These are phyloP conservation scores for Wickerhamiella sorbophila DNA, from an alignment of 805 yeast genomes.

Conservation along the genomic window DNA sequence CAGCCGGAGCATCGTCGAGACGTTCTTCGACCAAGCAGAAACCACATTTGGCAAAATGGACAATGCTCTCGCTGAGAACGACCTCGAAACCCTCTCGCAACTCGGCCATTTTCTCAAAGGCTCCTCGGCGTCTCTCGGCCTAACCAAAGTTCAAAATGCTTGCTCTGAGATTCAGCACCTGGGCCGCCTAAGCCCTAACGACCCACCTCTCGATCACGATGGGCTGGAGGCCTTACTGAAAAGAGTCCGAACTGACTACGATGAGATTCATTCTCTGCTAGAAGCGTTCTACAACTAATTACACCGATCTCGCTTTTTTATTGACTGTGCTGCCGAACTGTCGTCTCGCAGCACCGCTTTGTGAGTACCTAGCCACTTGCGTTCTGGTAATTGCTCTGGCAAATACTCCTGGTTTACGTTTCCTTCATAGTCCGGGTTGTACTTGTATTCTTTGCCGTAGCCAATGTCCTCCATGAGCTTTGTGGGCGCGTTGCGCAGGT, in stretches of 20 bases:
- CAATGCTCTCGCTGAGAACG: slow-evolving; percentile 28
- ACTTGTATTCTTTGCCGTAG: slow-evolving; percentile 71
- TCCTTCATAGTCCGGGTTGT: slow-evolving; percentile 77
- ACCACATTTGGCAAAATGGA: slow-evolving; percentile 66
- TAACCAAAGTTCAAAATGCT: slow-evolving; percentile 63
- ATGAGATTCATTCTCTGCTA: slow-evolving; percentile 22
- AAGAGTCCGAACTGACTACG: slow-evolving; percentile 24
- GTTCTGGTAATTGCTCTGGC: slow-evolving; percentile 35
- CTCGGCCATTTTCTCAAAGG: slow-evolving; percentile 92
- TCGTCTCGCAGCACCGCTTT: slow-evolving; percentile 2
- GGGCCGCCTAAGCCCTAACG: slow-evolving; percentile 38
- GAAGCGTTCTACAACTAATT: slow-evolving; percentile 17
- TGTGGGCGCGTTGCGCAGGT: slow-evolving; percentile 91
- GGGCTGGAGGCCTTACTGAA: slow-evolving; percentile 20
- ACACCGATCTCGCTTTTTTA: not conserved
- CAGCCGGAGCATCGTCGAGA: slow-evolving; percentile 58
- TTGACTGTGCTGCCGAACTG: not conserved
- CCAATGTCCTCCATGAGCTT: slow-evolving; percentile 78
- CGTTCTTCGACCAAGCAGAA: slow-evolving; percentile 80
- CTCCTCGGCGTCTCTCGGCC: slow-evolving; percentile 85
- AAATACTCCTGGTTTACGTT: slow-evolving; percentile 50
- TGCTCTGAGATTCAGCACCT: slow-evolving; percentile 91
- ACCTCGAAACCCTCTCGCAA: slow-evolving; percentile 47
- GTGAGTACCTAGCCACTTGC: slow-evolving; percentile 10
- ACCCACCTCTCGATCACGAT: slow-evolving; percentile 16